Conservation (phyloP, 1,284 basidiomycete genomes). For the Macrocystidia cucumis region DNA sequence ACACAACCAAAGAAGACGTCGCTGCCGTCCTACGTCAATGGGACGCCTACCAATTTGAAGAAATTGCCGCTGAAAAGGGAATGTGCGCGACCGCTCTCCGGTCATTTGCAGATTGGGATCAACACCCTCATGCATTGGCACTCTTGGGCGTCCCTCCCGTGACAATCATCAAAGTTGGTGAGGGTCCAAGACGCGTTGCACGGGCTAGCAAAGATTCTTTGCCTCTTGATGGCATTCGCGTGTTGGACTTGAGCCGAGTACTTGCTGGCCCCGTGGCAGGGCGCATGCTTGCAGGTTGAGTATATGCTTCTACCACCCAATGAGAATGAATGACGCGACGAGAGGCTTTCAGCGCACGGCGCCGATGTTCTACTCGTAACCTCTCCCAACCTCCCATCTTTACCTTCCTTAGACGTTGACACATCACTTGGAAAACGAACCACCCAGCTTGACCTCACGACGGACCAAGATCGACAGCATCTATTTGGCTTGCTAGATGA, state of each 20-base stretch:
- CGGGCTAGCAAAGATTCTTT: slow-evolving; percentile 7
- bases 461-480: slow-evolving; percentile 19
- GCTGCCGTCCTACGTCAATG: slow-evolving; percentile 32
- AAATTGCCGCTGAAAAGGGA: slow-evolving; percentile 31
- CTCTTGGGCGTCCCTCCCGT: slow-evolving; percentile 33
- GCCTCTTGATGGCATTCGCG: slow-evolving; percentile 42
- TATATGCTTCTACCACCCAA: slow-evolving; percentile 1
- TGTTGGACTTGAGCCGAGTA: slow-evolving; percentile 52
- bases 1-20: slow-evolving; percentile 28
- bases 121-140: slow-evolving; percentile 37
- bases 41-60: slow-evolving; percentile 45
- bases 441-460: slow-evolving; percentile 49
- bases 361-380: slow-evolving; percentile 56
- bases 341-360: slow-evolving; percentile 39
- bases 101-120: slow-evolving; percentile 43
- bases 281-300: slow-evolving; percentile 44
- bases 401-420: slow-evolving; percentile 50
- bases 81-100: slow-evolving; percentile 50
- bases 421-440: slow-evolving; percentile 64
- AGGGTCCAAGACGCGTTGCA: slow-evolving; percentile 30
- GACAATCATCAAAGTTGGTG: slow-evolving; percentile 35
- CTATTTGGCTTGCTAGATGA: slow-evolving; percentile 31
- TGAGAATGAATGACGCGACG: background rate
- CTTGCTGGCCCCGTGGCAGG: slow-evolving; percentile 53
- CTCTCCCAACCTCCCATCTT: slow-evolving; percentile 44